Evolutionary conservation across 192 early-diverging fungal species (phyloP).

Genomic region (Coemansia sp.): DNA sequence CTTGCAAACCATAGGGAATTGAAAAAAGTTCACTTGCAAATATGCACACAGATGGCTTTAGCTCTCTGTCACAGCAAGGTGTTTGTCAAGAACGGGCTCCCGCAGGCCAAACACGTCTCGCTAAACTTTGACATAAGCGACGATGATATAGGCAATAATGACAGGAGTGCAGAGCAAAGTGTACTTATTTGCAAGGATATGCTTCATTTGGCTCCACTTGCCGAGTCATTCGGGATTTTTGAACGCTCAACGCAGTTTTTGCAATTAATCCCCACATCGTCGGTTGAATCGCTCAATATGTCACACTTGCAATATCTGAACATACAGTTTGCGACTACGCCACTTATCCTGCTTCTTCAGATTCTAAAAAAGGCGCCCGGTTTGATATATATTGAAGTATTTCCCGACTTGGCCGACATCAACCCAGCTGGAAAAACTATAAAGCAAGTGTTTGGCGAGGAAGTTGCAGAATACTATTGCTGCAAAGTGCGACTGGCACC

Average conservation of each 20-base stretch:
- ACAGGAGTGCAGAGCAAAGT: not conserved
- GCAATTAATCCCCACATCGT: not conserved
- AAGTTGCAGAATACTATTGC: not conserved
- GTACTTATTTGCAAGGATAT: not conserved
- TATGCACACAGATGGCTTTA: not conserved
- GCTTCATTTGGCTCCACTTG: not conserved
- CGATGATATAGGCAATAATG: not conserved
- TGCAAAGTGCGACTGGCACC: not conserved
- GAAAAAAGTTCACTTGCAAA: not conserved
- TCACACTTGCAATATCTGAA: not conserved
- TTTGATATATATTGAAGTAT: not conserved
- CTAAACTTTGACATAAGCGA: not conserved
- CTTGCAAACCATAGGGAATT: not conserved
- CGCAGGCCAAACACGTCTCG: not conserved
- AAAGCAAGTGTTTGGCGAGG: not conserved
- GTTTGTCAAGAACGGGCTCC: not conserved
- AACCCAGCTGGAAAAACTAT: not conserved
- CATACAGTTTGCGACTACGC: not conserved
- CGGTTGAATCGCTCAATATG: not conserved
- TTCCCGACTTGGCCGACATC: not conserved
- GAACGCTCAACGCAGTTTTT: not conserved
- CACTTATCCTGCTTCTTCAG: not conserved
- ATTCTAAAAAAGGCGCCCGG: not conserved
- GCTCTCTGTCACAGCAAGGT: not conserved
- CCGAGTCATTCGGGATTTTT: not conserved